A percentile compares a stretch with the other conserved stretches of the same genome.
These are phyloP conservation scores for Aureobasidium lini DNA, from an alignment of 2,329 filamentous ascomycete genomes.

Conservation along the genomic window DNA sequence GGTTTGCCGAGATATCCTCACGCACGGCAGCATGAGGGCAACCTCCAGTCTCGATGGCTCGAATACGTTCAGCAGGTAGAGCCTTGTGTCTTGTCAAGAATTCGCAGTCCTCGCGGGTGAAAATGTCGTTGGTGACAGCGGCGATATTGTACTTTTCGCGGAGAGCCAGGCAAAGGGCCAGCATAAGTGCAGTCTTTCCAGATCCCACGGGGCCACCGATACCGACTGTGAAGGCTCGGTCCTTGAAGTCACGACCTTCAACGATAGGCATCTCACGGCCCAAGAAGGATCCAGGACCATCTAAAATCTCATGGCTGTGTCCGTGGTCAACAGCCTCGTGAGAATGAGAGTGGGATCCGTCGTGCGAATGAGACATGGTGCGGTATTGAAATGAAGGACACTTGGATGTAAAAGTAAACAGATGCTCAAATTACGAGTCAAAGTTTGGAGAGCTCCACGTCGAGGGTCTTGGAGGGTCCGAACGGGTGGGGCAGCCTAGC, in stretches of 20 bases:
- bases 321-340: slow-evolving; percentile 62
- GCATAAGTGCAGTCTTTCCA: slow-evolving; percentile 95
- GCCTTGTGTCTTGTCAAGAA: slow-evolving; percentile 85
- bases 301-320: slow-evolving; percentile 91
- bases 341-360: slow-evolving; percentile 36
- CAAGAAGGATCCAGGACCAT: slow-evolving; percentile 84
- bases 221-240: slow-evolving; percentile 91
- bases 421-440: neutral
- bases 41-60: slow-evolving; percentile 93
- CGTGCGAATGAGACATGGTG: slow-evolving; percentile 33
- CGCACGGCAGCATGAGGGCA: slow-evolving; percentile 96
- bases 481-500: neutral
- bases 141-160: slow-evolving; percentile 78
- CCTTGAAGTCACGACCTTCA: slow-evolving; percentile 78
- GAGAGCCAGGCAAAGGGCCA: slow-evolving; percentile 79
- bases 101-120: slow-evolving; percentile 94
- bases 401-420: neutral
- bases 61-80: slow-evolving; percentile 74
- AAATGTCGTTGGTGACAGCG: slow-evolving; percentile 98
- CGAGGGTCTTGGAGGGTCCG: neutral
- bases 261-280: slow-evolving; percentile 89
- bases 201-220: slow-evolving; percentile 97
- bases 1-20: slow-evolving; percentile 91
- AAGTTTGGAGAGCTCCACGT: neutral
- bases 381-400: neutral